phyloP scores from a whole-genome alignment of 176 grass and related monocot genomes.

The Hordeum marinum region DNA sequence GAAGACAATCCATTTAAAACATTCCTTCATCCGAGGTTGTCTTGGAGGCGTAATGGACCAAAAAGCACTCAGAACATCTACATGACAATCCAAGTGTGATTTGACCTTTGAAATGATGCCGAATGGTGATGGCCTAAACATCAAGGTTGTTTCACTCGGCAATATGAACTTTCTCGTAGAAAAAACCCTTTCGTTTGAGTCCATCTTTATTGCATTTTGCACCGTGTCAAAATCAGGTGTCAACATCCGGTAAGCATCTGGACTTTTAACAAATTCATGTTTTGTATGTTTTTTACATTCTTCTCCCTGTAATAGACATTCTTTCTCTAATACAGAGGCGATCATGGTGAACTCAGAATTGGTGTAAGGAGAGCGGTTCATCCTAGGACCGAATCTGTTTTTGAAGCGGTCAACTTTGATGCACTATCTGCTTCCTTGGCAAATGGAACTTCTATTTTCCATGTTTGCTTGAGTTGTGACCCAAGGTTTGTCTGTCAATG shows the following conservation, averaged over 20 bases:
- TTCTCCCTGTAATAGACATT: not conserved
- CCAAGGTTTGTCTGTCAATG: constrained; percentile 56
- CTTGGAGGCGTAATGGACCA: no score
- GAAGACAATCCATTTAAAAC: no score
- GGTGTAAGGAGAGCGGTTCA: constrained; percentile 85
- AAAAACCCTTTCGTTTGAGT: no score
- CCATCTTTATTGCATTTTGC: no score
- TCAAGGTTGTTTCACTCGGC: no score
- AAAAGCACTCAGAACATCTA: no score
- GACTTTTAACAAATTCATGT: not conserved
- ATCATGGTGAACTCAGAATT: constrained; percentile 80
- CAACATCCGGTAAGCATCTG: constrained; percentile 56
- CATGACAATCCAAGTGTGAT: no score
- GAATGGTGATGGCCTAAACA: no score
- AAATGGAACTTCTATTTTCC: constrained; percentile 43
- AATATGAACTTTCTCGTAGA: no score
- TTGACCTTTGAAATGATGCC: no score
- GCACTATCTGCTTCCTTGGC: constrained; percentile 49
- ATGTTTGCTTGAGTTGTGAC: constrained; percentile 52
- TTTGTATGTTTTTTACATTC: not conserved
- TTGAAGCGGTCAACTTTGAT: constrained; percentile 33
- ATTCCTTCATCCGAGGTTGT: no score
- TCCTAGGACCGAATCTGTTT: constrained; percentile 50
- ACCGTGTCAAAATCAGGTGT: no score
- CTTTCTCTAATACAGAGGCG: constrained; percentile 41